A percentile compares a stretch with the other conserved stretches of the same genome.
phyloP scores from a whole-genome alignment of 2,329 filamentous ascomycete species.

The Aspergillus sp. region DNA sequence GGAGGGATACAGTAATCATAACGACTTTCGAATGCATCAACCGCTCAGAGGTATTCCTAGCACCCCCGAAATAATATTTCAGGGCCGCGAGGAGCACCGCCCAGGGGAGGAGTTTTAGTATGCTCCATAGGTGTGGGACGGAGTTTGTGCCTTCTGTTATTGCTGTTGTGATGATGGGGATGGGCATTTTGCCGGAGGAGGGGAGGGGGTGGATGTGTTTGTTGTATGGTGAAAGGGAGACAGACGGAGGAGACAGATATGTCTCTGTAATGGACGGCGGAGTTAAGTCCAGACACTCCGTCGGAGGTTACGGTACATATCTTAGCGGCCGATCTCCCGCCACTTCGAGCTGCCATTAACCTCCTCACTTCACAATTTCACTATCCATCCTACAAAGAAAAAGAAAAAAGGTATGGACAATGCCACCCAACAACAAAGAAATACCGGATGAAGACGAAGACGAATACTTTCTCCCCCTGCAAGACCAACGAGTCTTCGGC shows the following conservation, averaged over 20 bases:
- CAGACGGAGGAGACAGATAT: conserved; percentile 12
- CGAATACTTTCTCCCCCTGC: conserved; percentile 59
- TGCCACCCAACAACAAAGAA: not conserved
- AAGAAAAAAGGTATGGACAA: not conserved
- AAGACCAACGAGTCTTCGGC: conserved; percentile 62
- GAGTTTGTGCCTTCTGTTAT: conserved; percentile 56
- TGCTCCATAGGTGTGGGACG: conserved; percentile 55
- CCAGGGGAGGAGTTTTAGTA: conserved; percentile 56
- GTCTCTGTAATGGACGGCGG: no score
- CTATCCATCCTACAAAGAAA: no score
- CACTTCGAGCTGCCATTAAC: conserved; percentile 18
- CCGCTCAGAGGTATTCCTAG: conserved; percentile 71
- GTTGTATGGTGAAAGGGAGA: not conserved
- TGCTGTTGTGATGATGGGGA: conserved; percentile 59
- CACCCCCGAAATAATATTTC: conserved; percentile 79
- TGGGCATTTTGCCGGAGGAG: conserved; percentile 57
- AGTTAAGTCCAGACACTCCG: not conserved
- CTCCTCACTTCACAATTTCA: no score
- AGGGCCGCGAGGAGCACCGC: conserved; percentile 56
- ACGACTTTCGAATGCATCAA: conserved; percentile 92
- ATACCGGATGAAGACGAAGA: conserved; percentile 58
- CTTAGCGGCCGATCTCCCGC: conserved; percentile 28
- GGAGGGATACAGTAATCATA: conserved; percentile 71
- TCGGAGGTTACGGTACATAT: not conserved
- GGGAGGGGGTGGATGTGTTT: no score